Evolutionary conservation across 768 basidiomycete genomes (phyloP).

Genomic region (Boletus rubescentipes): DNA sequence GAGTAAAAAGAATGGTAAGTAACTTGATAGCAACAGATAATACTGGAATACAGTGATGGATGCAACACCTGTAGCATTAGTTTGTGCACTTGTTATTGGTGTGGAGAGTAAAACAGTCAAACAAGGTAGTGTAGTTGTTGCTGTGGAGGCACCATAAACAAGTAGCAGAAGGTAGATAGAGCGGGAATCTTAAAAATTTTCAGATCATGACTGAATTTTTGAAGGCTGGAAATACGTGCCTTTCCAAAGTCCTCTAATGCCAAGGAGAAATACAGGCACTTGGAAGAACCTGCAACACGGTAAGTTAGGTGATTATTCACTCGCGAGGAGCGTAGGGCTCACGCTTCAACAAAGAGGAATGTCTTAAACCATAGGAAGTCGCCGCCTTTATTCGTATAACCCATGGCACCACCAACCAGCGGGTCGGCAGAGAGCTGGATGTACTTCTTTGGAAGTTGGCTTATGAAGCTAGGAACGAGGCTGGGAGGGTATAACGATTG

Average conservation of each 20-base stretch:
- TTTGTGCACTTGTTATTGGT: conserved; percentile 39
- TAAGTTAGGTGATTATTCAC: not conserved
- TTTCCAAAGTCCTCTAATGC: conserved; percentile 56
- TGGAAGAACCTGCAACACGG: conserved; percentile 51
- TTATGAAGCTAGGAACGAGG: conserved; percentile 49
- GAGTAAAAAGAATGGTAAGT: conserved; percentile 73
- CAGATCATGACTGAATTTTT: not conserved
- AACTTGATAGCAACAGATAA: conserved; percentile 59
- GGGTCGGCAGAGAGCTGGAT: conserved; percentile 64
- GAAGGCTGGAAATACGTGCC: conserved; percentile 33
- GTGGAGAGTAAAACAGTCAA: conserved; percentile 57
- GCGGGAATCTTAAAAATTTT: conserved; percentile 40
- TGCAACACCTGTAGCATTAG: conserved; percentile 30
- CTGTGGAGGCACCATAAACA: conserved; percentile 74
- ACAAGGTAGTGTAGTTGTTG: conserved; percentile 77
- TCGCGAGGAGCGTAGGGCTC: conserved; percentile 19
- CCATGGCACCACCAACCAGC: conserved; percentile 52
- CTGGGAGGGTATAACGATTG: conserved; percentile 61
- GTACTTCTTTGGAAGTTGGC: conserved; percentile 49
- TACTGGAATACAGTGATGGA: conserved; percentile 54
- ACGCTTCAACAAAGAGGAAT: conserved; percentile 65
- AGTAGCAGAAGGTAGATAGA: conserved; percentile 63
- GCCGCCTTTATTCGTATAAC: conserved; percentile 34
- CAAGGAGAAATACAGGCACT: conserved; percentile 75
- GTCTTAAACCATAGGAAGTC: conserved; percentile 62